Evolutionary conservation across 768 basidiomycete species (phyloP).

Genomic region (Sporobolomyces roseus): DNA sequence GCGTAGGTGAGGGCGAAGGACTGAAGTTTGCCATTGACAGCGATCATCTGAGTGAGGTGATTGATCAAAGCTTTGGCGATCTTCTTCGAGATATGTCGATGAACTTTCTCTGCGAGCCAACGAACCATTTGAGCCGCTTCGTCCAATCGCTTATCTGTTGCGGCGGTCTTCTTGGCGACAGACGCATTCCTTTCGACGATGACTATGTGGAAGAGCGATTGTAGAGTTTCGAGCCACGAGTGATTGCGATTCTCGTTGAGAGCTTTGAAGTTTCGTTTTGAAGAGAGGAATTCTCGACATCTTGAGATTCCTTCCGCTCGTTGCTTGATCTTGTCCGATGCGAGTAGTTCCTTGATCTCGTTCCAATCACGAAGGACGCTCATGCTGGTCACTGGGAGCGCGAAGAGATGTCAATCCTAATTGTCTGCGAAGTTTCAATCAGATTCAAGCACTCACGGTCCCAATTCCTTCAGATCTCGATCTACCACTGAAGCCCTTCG

Average conservation of each 20-base stretch:
- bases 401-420: too few relatives aligned
- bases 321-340: constrained; percentile 47
- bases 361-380: constrained; percentile 14
- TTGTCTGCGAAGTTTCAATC: too few relatives aligned
- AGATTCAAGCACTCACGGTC: too few relatives aligned
- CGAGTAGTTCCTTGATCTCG: constrained; percentile 55
- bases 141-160: constrained; percentile 59
- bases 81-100: constrained; percentile 58
- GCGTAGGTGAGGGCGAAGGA: constrained; percentile 74
- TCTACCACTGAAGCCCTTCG: too few relatives aligned
- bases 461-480: too few relatives aligned
- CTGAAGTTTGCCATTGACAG: constrained; percentile 56
- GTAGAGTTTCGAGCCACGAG: constrained; percentile 53
- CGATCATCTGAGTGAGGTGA: constrained; percentile 63
- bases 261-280: constrained; percentile 46
- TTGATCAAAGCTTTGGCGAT: constrained; percentile 60
- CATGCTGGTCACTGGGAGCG: too few relatives aligned
- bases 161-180: constrained; percentile 52
- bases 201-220: constrained; percentile 67
- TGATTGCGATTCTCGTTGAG: constrained; percentile 53
- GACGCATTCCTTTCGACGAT: constrained; percentile 59
- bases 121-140: constrained; percentile 67
- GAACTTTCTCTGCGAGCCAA: constrained; percentile 65
- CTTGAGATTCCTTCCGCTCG: constrained; percentile 46
- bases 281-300: constrained; percentile 29